Evolutionary conservation across 129 eudicot genomes (phyloP).

Genomic region (Dittrichia graveolens): DNA sequence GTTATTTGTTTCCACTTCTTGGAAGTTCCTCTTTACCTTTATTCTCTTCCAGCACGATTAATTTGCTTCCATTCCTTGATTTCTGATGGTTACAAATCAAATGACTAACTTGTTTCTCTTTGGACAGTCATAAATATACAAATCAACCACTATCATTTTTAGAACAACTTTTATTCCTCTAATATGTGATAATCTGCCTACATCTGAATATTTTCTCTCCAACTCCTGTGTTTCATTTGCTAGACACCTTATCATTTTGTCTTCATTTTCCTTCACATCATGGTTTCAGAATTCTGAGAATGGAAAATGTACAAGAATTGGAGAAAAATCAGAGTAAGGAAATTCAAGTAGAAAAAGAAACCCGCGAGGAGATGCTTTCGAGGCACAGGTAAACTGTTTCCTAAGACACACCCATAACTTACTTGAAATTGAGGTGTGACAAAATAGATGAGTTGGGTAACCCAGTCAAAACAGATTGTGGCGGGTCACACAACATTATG

Average conservation of each 20-base stretch:
- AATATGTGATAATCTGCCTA: conserved; percentile 7
- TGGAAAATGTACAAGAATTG: conserved; percentile 57
- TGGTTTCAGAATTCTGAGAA: conserved; percentile 29
- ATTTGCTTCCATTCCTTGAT: too few species aligned
- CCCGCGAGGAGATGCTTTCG: conserved; percentile 89
- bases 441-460: neutral
- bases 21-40: too few species aligned
- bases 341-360: conserved; percentile 51
- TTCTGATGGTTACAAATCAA: too few species aligned
- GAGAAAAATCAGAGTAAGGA: conserved; percentile 47
- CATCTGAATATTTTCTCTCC: neutral
- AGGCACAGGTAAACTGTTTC: conserved; percentile 72
- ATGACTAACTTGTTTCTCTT: too few species aligned
- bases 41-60: too few species aligned
- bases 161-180: neutral
- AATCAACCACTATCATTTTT: neutral
- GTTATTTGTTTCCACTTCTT: neutral
- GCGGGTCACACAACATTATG: neutral
- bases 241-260: neutral
- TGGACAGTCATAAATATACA: too few species aligned
- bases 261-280: neutral
- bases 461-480: neutral
- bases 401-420: neutral
- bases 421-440: neutral
- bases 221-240: neutral